Evolutionary conservation across 1,139 yeast species (phyloP), one percentile per base, ranked within the genome.

Genomic region (Blastobotrys malaysiensis): DNA sequence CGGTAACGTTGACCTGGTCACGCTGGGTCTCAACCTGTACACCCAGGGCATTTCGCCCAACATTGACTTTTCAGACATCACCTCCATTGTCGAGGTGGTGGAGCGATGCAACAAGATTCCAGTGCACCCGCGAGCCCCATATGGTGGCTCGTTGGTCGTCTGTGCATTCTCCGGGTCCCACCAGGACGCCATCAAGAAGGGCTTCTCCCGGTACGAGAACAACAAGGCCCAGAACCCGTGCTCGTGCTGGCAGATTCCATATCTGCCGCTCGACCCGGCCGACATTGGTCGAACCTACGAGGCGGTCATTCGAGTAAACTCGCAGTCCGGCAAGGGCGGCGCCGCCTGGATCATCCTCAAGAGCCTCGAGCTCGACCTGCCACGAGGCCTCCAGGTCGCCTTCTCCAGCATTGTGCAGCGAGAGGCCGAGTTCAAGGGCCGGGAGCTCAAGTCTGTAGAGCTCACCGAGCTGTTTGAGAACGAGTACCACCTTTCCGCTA

Each of bases 261-360:
- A 93, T 75, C 79, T 93, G 67, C 98, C 99, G 57, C 80, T 93
- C 72, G 99, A 93, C 73, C 99, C 99, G 63, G 81, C 85, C 69
- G 98, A 93, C 71, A 86, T 93, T 65, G 98, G 98, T 57, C 84
- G 98, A 74, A 91, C 88, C 55, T 93, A 93, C 73, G 98, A 93
- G 75, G 98, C 98, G 48, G 95, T 93, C 61, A 93, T 93, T 68
- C 83, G 99, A 72, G 98, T 93, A 73, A 93, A 93, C 77, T 90
- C 97, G 9, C 98, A 93, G 77, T 86, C 96, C 24, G 99, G 99
- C 68, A 93, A 93, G 75, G 98, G 98, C 69, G 98, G 98, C 69
- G 96, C 98, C 26, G 96, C 98, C 27, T 93, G 98, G 97, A 87
- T 93, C 61, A 86, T 93, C 66, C 80, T 90, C 65, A 83, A 95